Base-by-base conservation (phyloP, 495 filamentous ascomycete genomes). In the Aspergillus conjunctus region DNA sequence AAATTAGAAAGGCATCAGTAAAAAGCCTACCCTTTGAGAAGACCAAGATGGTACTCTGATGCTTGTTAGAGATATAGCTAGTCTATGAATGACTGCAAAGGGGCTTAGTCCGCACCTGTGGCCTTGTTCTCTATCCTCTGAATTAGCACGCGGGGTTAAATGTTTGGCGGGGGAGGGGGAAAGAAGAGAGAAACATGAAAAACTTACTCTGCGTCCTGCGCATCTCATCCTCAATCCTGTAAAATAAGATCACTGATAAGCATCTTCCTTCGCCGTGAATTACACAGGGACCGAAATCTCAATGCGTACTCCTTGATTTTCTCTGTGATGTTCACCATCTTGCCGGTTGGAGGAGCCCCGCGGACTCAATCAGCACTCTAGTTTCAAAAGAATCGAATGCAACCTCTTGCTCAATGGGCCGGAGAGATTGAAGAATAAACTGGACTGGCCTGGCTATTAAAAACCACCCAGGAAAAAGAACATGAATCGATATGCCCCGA, bases 191-290 rank as follows among this genome's bases (percentile, higher is more conserved):
- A 60, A 44, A 48, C 11, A 31, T 39, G 30, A 32, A 49, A 20
- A 49, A 73, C 75, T 78, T 85, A 94, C 92, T 96, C 78, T 99
- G 95, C 70, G 95, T 99, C 86, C 87, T 90, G 68, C 83, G 86
- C 95, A 99, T 99, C 88, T 99, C 95, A 81, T 94, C 93, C 84
- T 99, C 95, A 66, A 99, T 99, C 86, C 95, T 97, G 63, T 52
- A 58, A 63, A 55, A 31, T 43, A 37, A 59, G 55, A 46, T 41
- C 12, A 4, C 57, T 17, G 64, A 63, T 54, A 58, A 66, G 56
- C 17, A 21, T 14, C 59, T 41, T 49, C n/a, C 32, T 56, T 37
- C 6, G 34, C 18, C 15, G 15, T 18, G 9, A 14, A 26, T 14
- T 18, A 20, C 21, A 33, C 8, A 15, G 6, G 7, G 20, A 45